Base-by-base conservation (phyloP, 1,284 basidiomycete species). In the Leccinum ponderosum region DNA sequence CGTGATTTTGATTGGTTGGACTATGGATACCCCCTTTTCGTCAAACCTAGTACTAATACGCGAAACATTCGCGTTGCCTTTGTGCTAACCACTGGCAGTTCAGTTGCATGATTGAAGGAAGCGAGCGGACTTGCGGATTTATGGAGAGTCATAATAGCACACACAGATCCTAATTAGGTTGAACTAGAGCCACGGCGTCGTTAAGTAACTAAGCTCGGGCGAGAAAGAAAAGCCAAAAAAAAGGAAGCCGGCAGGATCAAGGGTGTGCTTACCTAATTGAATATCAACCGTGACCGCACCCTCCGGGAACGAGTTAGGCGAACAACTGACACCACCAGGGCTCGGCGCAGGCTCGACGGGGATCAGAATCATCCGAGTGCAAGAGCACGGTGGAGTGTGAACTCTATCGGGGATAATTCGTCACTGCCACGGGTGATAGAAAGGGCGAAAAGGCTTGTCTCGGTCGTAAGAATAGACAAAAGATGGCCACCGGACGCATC, bases 331-430 rank as follows among this genome's bases (percentile, higher is more conserved):
- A 56, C 37, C 31, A 37, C 62, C 48, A 61, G 58, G 58, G 66
- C 56, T 67, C 58, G 53, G 56, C 37, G 52, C 68, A 68, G 69
- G 71, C 62, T 69, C 66, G 68, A 62, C 71, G 70, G 70, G 56
- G 66, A 67, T 67, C 54, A 55, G 39, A 27, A n/a, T 27, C 54
- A 55, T 44, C 17, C 9, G 27, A 29, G 22, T 62, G 55, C 58
- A 50, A 20, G 33, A 6, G 51, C 31, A 37, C 55, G 51, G 50
- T 62, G 62, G 33, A 52, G 29, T 9, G n/a, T 15, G 48, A 44
- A 27, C 51, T 56, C 27, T 39, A 63, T 65, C 52, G 54, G 51
- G 57, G 33, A 65, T 50, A 48, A 39, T 29, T 44, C 51, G 4
- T 53, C 47, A 57, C 17, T 42, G 20, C 37, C 20, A 54, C 37